Evolutionary conservation across 2,329 filamentous ascomycete species (phyloP).

Genomic region (Parastagonospora avenae): DNA sequence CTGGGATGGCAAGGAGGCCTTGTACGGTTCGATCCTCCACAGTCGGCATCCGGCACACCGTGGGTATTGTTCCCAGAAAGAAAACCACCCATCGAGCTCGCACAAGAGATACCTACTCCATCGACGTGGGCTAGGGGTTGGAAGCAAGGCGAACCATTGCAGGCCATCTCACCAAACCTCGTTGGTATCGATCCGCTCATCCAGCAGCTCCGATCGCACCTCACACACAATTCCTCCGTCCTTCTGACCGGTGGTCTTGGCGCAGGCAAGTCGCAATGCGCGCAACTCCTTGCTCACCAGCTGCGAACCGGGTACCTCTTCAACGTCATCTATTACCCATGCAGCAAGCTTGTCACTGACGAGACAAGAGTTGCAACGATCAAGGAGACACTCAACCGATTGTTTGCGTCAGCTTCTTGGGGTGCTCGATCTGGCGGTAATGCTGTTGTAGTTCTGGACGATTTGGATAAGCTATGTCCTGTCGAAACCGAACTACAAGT

Average conservation of each 20-base stretch:
- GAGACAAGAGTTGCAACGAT: conserved; percentile 88
- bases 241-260: conserved; percentile 87
- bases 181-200: conserved; percentile 85
- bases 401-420: conserved; percentile 92
- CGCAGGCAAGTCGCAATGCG: conserved; percentile 84
- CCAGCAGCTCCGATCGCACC: conserved; percentile 72
- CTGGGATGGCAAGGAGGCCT: conserved; percentile 80
- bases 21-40: conserved; percentile 73
- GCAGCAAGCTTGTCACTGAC: conserved; percentile 84
- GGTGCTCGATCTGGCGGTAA: conserved; percentile 84
- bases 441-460: conserved; percentile 85
- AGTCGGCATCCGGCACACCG: conserved; percentile 32
- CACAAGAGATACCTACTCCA: conserved; percentile 72
- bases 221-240: conserved; percentile 86
- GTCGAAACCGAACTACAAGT: conserved; percentile 94
- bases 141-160: conserved; percentile 62
- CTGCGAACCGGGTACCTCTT: conserved; percentile 76
- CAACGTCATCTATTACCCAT: conserved; percentile 84
- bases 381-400: conserved; percentile 81
- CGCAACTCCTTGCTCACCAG: conserved; percentile 74
- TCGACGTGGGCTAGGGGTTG: conserved; percentile 54
- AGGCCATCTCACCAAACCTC: conserved; percentile 62
- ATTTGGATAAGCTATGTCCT: conserved; percentile 90
- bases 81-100: conserved; percentile 75
- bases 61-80: conserved; percentile 83